Percentiles rank a stretch among this genome's conserved stretches.
phyloP scores from a whole-genome alignment of 495 filamentous ascomycete species.

The Bacidia rubella region DNA sequence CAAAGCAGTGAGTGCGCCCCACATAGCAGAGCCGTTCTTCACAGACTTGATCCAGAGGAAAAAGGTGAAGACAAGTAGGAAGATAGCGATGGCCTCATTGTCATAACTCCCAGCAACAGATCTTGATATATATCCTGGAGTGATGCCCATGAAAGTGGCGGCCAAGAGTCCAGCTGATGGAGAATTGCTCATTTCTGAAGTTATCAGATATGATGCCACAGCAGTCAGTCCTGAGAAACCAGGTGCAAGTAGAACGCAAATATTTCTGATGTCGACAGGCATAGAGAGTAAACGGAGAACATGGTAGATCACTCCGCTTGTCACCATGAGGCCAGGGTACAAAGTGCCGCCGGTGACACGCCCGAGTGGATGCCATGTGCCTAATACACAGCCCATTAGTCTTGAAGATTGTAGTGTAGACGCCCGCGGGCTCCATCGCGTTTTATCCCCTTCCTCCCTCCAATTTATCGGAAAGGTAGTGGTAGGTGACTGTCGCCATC shows the following conservation, averaged over 20 bases:
- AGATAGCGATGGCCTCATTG: constrained; percentile 99
- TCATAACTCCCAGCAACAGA: constrained; percentile 98
- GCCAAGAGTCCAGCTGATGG: constrained; percentile 90
- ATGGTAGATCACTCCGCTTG: constrained; percentile 93
- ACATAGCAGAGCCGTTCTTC: constrained; percentile 89
- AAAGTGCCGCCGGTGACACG: constrained; percentile 97
- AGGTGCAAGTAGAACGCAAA: constrained; percentile 93
- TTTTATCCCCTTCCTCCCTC: not conserved
- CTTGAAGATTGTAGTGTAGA: not conserved
- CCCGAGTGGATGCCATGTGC: constrained; percentile 98
- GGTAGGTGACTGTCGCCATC: not conserved
- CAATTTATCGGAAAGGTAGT: not conserved
- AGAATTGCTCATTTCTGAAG: constrained; percentile 86
- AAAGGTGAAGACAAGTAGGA: constrained; percentile 96
- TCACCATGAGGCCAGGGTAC: constrained; percentile 98
- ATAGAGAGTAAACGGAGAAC: constrained; percentile 79
- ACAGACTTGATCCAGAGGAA: constrained; percentile 98
- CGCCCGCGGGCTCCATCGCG: not conserved
- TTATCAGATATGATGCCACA: constrained; percentile 86
- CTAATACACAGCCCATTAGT: constrained; percentile 26
- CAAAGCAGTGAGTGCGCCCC: constrained; percentile 85
- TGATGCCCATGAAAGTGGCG: constrained; percentile 92
- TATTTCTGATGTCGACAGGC: constrained; percentile 96
- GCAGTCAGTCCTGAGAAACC: constrained; percentile 93
- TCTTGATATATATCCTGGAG: constrained; percentile 92